phyloP scores from a whole-genome alignment of 495 filamentous ascomycete species.

The Tuber brumale region DNA sequence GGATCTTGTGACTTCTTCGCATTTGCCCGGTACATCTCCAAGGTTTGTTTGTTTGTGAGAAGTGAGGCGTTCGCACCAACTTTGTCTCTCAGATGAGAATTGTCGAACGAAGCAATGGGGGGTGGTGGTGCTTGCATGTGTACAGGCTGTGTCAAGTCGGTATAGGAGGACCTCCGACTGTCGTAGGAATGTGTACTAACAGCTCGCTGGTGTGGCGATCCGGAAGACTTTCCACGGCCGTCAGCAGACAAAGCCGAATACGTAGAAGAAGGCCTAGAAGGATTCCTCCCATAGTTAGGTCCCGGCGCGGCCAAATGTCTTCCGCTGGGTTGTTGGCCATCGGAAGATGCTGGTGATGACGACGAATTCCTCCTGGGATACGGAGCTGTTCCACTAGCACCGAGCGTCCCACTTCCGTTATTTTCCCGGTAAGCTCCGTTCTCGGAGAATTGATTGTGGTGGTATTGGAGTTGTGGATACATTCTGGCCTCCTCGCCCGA shows the following conservation, averaged over 20 bases:
- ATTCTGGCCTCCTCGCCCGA: slow-evolving; percentile 23
- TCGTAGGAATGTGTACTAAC: slow-evolving; percentile 61
- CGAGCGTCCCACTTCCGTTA: slow-evolving; percentile 14
- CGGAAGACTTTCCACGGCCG: slow-evolving; percentile 25
- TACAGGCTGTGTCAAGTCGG: slow-evolving; percentile 78
- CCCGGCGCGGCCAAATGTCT: slow-evolving; percentile 29
- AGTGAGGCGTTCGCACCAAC: slow-evolving; percentile 85
- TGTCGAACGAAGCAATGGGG: slow-evolving; percentile 64
- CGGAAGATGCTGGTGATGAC: slow-evolving; percentile 31
- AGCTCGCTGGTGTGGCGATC: slow-evolving; percentile 35
- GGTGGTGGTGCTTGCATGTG: slow-evolving; percentile 81
- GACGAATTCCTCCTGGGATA: slow-evolving; percentile 36
- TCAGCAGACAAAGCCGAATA: slow-evolving; percentile 35
- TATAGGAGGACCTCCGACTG: slow-evolving; percentile 68
- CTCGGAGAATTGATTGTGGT: slow-evolving; percentile 45
- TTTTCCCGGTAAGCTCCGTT: slow-evolving; percentile 15
- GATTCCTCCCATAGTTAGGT: slow-evolving; percentile 19
- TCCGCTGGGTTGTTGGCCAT: slow-evolving; percentile 15
- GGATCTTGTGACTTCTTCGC: slow-evolving; percentile 93
- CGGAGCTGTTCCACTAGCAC: slow-evolving; percentile 12
- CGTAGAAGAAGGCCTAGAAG: slow-evolving; percentile 33
- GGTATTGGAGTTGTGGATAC: slow-evolving; percentile 51
- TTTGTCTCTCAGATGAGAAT: slow-evolving; percentile 64
- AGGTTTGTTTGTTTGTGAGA: slow-evolving; percentile 78
- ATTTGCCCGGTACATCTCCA: slow-evolving; percentile 95